Conservation (phyloP, 2,329 filamentous ascomycete species). For the Botryotinia globosa region DNA sequence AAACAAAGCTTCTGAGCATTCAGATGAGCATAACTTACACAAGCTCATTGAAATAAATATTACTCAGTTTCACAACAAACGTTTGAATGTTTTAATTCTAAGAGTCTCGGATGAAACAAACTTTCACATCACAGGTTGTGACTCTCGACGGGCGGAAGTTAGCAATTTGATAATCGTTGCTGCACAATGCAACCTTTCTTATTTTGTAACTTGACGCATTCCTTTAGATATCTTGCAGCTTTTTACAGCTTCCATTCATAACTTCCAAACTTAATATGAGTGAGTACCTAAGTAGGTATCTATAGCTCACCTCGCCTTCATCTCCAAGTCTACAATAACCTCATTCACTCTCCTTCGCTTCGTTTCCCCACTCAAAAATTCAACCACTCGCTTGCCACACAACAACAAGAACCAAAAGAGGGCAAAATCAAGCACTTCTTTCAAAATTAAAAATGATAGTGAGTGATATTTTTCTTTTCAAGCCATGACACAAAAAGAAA, state of each 20-base stretch:
- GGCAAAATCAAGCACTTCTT: not conserved
- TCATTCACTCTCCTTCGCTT: not conserved
- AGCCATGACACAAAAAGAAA: not conserved
- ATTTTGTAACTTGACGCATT: not conserved
- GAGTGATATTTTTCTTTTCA: not conserved
- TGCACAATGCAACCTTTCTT: not conserved
- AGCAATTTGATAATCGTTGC: not conserved
- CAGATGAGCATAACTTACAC: not conserved
- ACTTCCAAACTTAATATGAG: not conserved
- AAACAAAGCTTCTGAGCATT: not conserved
- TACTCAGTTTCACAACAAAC: accelerated
- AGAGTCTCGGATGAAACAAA: too few relatives aligned
- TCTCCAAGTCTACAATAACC: not conserved
- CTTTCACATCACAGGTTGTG: not conserved
- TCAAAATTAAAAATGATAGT: not conserved
- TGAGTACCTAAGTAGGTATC: too few relatives aligned
- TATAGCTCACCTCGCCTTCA: not conserved
- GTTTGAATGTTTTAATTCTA: not conserved
- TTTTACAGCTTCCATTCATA: not conserved
- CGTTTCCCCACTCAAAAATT: not conserved
- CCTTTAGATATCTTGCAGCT: not conserved
- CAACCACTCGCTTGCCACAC: not conserved
- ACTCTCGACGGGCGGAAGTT: not conserved
- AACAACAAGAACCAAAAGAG: not conserved
- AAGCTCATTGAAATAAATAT: not conserved